phyloP scores from a whole-genome alignment of 1,139 yeast species.

The Suhomyces terraborum region DNA sequence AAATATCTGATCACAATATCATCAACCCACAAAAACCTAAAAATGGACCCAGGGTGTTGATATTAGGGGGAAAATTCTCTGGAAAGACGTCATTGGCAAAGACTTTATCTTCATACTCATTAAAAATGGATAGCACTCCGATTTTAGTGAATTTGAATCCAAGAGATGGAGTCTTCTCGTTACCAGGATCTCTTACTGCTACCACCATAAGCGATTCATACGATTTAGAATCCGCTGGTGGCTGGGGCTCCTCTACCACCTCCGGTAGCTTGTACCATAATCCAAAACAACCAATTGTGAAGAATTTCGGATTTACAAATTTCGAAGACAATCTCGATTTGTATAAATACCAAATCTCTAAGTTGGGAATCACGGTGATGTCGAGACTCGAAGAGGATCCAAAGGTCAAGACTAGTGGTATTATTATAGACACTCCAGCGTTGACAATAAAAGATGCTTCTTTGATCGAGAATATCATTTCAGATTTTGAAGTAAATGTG shows the following conservation, averaged over 20 bases:
- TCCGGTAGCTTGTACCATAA: constrained; percentile 85
- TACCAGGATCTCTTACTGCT: constrained; percentile 87
- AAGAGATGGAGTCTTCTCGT: constrained; percentile 69
- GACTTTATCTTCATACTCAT: constrained; percentile 72
- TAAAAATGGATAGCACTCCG: constrained; percentile 65
- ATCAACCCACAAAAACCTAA: constrained; percentile 16
- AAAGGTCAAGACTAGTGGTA: constrained; percentile 55
- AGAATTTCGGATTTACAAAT: constrained; percentile 72
- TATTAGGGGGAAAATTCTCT: constrained; percentile 69
- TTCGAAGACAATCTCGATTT: constrained; percentile 60
- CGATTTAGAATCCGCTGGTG: constrained; percentile 70
- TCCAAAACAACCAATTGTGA: constrained; percentile 85
- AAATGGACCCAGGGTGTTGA: constrained; percentile 66
- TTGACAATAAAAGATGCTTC: constrained; percentile 51
- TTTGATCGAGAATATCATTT: constrained; percentile 59
- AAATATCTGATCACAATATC: constrained; percentile 29
- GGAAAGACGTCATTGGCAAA: constrained; percentile 83
- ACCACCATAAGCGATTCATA: constrained; percentile 79
- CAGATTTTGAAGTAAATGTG: constrained; percentile 61
- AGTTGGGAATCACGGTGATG: constrained; percentile 59
- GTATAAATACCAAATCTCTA: constrained; percentile 57
- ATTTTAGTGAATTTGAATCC: constrained; percentile 84
- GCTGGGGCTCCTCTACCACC: constrained; percentile 83
- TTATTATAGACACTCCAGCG: constrained; percentile 82
- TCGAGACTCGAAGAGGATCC: constrained; percentile 62